Conservation (phyloP, 371 early-diverging fungal genomes). For the Syncephalis plumigaleata region DNA sequence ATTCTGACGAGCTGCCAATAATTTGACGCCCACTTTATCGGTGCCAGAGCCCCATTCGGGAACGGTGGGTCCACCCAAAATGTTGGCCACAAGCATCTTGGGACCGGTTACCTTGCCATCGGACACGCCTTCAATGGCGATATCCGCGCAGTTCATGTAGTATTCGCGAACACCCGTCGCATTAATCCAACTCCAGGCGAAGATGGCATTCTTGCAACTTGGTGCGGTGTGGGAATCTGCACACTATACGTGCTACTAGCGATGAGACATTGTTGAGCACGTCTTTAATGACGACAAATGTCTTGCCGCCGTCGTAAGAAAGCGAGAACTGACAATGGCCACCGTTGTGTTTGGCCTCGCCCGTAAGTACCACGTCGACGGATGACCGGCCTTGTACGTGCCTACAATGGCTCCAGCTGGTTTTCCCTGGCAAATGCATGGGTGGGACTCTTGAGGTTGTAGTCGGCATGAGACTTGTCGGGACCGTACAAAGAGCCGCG, state of each 20-base stretch:
- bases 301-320: slow-evolving; percentile 30
- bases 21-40: neutral
- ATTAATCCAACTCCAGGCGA: slow-evolving; percentile 47
- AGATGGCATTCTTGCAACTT: slow-evolving; percentile 19
- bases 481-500: neutral
- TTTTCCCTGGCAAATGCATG: slow-evolving; percentile 5
- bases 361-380: slow-evolving; percentile 10
- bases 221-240: slow-evolving; percentile 21
- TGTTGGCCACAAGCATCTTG: neutral
- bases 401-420: slow-evolving; percentile 8
- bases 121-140: slow-evolving; percentile 18
- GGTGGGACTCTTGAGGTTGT: too few relatives aligned
- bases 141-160: slow-evolving; percentile 47
- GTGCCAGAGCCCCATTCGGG: neutral
- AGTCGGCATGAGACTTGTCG: too few relatives aligned
- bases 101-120: neutral
- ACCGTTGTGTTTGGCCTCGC: slow-evolving; percentile 18
- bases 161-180: slow-evolving; percentile 9
- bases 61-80: neutral
- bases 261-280: slow-evolving; percentile 21
- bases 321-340: slow-evolving; percentile 46
- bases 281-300: slow-evolving; percentile 30
- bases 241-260: slow-evolving; percentile 6
- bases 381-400: slow-evolving; percentile 13
- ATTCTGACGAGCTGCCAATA: neutral